These are phyloP conservation scores for Metschnikowia borealis DNA, from an alignment of 805 yeast genomes.

Conservation along the genomic window DNA sequence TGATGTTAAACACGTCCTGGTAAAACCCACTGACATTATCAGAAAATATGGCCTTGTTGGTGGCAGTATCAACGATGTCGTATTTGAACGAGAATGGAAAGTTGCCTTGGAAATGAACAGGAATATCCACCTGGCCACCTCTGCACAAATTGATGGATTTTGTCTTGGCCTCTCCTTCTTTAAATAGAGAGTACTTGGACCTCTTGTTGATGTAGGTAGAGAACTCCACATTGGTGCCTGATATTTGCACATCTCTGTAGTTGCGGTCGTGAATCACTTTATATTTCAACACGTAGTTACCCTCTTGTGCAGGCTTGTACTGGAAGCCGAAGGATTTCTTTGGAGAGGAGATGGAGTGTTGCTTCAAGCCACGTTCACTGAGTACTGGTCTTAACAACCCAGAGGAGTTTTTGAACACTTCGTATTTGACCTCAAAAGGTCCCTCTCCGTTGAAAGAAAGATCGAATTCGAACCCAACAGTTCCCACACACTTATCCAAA, in stretches of 20 bases:
- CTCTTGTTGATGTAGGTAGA: slow-evolving; percentile 68
- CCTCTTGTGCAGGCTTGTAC: slow-evolving; percentile 77
- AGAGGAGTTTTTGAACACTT: slow-evolving; percentile 47
- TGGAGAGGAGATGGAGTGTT: slow-evolving; percentile 19
- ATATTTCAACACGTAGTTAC: slow-evolving; percentile 74
- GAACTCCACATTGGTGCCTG: slow-evolving; percentile 43
- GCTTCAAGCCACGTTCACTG: slow-evolving; percentile 26
- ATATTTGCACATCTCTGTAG: slow-evolving; percentile 24
- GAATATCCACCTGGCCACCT: slow-evolving; percentile 34
- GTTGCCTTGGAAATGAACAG: slow-evolving; percentile 68
- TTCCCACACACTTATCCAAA: slow-evolving; percentile 86
- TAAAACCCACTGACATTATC: slow-evolving; percentile 30
- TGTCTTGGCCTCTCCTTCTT: slow-evolving; percentile 10
- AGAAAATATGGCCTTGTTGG: slow-evolving; percentile 19
- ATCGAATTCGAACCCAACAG: slow-evolving; percentile 71
- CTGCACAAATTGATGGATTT: slow-evolving; percentile 27
- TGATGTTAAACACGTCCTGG: slow-evolving; percentile 36
- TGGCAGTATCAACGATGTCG: slow-evolving; percentile 51
- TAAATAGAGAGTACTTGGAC: slow-evolving; percentile 42
- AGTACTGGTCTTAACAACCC: slow-evolving; percentile 31
- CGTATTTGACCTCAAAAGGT: slow-evolving; percentile 68
- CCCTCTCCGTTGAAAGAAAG: slow-evolving; percentile 70
- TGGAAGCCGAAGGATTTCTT: slow-evolving; percentile 36
- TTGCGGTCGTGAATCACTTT: slow-evolving; percentile 54
- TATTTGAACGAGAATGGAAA: slow-evolving; percentile 73